phyloP scores from a whole-genome alignment of 2,329 filamentous ascomycete species.

The Ceratocystis huliohia region DNA sequence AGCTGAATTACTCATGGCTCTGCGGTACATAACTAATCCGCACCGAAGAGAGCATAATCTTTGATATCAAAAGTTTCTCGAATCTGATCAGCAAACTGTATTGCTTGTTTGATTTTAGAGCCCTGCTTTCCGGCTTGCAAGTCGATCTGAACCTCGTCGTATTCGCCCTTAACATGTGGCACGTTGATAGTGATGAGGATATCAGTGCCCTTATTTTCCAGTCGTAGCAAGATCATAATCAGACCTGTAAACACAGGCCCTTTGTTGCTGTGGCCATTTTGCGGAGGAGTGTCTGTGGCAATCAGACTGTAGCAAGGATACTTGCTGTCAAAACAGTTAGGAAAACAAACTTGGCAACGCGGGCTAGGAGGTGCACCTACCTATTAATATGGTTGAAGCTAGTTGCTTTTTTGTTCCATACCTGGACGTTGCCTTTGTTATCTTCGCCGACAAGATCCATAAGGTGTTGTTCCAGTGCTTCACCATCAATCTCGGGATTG shows the following conservation, averaged over 20 bases:
- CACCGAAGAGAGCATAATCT: conserved; percentile 64
- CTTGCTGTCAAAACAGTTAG: conserved; percentile 26
- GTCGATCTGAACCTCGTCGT: conserved; percentile 59
- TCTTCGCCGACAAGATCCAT: conserved; percentile 52
- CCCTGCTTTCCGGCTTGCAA: conserved; percentile 52
- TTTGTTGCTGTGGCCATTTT: conserved; percentile 27
- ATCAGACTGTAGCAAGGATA: conserved; percentile 55
- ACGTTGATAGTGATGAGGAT: conserved; percentile 79
- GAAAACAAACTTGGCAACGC: background rate
- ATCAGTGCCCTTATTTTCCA: conserved; percentile 66
- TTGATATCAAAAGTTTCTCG: conserved; percentile 63
- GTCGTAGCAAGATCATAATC: conserved; percentile 61
- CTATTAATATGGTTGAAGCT: conserved; percentile 45
- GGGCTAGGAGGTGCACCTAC: conserved; percentile 22
- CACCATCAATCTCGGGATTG: conserved; percentile 51
- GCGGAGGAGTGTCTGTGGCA: conserved; percentile 44
- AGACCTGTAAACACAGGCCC: conserved; percentile 57
- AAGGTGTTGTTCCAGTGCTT: conserved; percentile 55
- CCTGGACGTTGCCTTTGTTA: conserved; percentile 50
- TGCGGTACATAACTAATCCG: background rate
- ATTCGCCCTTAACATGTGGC: conserved; percentile 65
- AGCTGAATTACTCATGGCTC: no score
- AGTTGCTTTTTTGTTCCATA: conserved; percentile 53
- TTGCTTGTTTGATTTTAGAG: conserved; percentile 53
- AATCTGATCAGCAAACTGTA: conserved; percentile 55